A percentile compares a stretch with the other conserved stretches of the same genome.
phyloP scores from a whole-genome alignment of 768 basidiomycete genomes.

The Tylopilus vinaceipallidus region DNA sequence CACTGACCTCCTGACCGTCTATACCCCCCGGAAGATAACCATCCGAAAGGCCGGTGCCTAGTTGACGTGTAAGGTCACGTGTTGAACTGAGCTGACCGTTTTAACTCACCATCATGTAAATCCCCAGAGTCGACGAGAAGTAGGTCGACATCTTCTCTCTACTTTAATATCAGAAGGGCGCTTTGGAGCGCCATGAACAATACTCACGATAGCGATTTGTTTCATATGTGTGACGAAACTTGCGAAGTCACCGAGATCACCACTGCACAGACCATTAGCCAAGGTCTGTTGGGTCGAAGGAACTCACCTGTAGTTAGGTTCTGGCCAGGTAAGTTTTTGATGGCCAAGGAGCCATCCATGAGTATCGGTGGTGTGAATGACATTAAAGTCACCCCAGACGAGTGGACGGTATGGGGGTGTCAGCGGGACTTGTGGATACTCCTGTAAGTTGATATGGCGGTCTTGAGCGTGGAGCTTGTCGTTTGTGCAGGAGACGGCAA shows the following conservation, averaged over 20 bases:
- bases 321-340: constrained; percentile 68
- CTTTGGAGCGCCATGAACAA: neutral
- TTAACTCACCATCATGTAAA: constrained; percentile 60
- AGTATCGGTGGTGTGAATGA: constrained; percentile 84
- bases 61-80: too few relatives aligned
- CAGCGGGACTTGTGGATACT: constrained; percentile 40
- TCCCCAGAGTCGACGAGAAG: constrained; percentile 83
- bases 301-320: constrained; percentile 67
- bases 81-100: too few relatives aligned
- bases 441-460: constrained; percentile 36
- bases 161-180: constrained; percentile 1
- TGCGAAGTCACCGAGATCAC: constrained; percentile 77
- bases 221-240: constrained; percentile 89
- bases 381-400: constrained; percentile 87
- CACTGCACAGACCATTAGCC: constrained; percentile 30
- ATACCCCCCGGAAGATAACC: constrained; percentile 56
- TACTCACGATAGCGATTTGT: constrained; percentile 55
- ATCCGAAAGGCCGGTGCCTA: constrained; percentile 47
- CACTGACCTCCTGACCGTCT: constrained; percentile 65
- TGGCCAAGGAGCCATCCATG: constrained; percentile 85
- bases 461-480: constrained; percentile 19
- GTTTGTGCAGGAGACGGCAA: constrained; percentile 24
- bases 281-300: too few relatives aligned
- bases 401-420: constrained; percentile 63
- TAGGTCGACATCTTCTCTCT: constrained; percentile 76